Conservation (phyloP, 2,329 filamentous ascomycete species). For the Teratosphaeria epicoccoides region DNA sequence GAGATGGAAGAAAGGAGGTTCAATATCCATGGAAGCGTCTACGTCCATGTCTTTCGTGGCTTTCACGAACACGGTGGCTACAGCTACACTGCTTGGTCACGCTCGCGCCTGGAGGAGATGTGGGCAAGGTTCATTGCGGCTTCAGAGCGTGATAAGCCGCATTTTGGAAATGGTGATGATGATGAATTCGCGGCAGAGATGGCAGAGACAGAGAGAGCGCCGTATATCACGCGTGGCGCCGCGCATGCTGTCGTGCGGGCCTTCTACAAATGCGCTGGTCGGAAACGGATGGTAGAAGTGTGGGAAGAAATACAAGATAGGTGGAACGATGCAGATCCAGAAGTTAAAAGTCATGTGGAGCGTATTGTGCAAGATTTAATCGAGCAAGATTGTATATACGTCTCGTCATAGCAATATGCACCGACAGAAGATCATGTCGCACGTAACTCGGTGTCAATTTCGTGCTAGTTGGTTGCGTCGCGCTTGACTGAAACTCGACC, state of each 20-base stretch:
- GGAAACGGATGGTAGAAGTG: conserved; percentile 42
- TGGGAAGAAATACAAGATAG: conserved; percentile 37
- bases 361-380: not conserved
- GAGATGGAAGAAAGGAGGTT: conserved; percentile 65
- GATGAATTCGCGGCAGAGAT: not conserved
- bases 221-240: conserved; percentile 39
- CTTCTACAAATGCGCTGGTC: conserved; percentile 50
- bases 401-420: not conserved
- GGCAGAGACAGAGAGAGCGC: conserved; percentile 14
- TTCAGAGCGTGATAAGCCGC: not conserved
- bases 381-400: not conserved
- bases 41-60: conserved; percentile 70
- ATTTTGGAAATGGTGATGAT: conserved; percentile 11
- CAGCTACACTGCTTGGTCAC: conserved; percentile 60
- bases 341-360: not conserved
- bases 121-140: conserved; percentile 51
- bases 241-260: conserved; percentile 52
- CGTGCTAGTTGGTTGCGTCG: not conserved
- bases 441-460: not conserved
- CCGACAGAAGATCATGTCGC: not conserved
- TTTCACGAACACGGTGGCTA: conserved; percentile 64
- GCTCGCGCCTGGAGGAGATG: conserved; percentile 54
- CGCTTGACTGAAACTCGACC: not conserved
- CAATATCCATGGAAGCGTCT: conserved; percentile 63
- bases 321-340: conserved; percentile 24